These are phyloP conservation scores for Plasmodium sp. DNA, from an alignment of 169 alveolate species.

Conservation along the genomic window DNA sequence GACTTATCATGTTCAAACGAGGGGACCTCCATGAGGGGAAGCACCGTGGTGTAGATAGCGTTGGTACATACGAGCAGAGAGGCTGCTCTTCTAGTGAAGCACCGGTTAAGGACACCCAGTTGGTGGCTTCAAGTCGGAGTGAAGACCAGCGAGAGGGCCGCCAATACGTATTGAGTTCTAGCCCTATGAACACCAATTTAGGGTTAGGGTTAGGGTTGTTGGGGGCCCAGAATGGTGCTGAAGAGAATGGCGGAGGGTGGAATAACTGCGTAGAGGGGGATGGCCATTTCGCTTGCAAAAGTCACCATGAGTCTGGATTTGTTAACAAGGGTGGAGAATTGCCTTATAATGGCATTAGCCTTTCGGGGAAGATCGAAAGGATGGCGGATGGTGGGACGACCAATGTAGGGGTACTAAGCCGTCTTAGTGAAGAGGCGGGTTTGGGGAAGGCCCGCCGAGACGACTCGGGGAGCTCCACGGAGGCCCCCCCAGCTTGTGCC, in stretches of 20 bases:
- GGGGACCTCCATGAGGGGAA: background rate
- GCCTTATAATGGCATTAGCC: background rate
- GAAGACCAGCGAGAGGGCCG: background rate
- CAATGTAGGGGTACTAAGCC: background rate
- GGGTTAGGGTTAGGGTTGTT: background rate
- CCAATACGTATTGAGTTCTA: background rate
- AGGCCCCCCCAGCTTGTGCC: background rate
- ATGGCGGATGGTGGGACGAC: background rate
- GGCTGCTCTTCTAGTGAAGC: background rate
- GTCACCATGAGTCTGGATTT: background rate
- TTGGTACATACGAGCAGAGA: background rate
- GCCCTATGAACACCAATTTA: background rate
- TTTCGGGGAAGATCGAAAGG: background rate
- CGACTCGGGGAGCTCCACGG: background rate
- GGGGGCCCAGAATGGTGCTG: background rate
- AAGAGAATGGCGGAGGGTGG: background rate
- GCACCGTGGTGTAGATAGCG: background rate
- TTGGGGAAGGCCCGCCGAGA: background rate
- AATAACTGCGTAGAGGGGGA: background rate
- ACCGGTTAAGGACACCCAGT: background rate
- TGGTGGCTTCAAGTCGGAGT: background rate
- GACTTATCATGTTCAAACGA: background rate
- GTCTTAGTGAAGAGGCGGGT: background rate
- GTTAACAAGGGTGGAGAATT: background rate
- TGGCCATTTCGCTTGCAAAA: background rate